Conservation (phyloP, 2,329 filamentous ascomycete species). For the Alternaria viburni region DNA sequence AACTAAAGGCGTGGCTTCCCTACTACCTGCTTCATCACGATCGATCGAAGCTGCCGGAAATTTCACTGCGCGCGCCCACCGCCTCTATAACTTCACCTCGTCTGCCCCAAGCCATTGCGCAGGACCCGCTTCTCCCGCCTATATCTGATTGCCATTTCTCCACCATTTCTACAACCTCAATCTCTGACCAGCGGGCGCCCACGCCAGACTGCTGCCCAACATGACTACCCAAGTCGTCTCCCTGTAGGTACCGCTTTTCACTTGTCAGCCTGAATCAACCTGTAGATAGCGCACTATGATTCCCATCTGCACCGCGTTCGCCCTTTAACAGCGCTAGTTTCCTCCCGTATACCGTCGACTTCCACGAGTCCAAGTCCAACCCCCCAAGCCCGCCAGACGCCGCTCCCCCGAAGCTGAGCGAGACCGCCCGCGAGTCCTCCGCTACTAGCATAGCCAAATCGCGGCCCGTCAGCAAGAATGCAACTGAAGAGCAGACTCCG, state of each 20-base stretch:
- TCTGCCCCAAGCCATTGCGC: neutral
- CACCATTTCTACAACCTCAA: slow-evolving; percentile 11
- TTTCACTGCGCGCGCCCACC: slow-evolving; percentile 11
- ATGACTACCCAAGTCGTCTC: slow-evolving; percentile 68
- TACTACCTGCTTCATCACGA: slow-evolving; percentile 4
- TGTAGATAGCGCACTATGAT: neutral
- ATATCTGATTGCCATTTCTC: neutral
- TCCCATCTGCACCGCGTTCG: neutral
- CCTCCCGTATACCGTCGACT: slow-evolving; percentile 90
- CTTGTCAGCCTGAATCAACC: neutral
- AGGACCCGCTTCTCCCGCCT: neutral
- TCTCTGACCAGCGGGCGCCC: slow-evolving; percentile 5
- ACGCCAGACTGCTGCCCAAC: slow-evolving; percentile 19
- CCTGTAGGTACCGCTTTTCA: slow-evolving; percentile 54
- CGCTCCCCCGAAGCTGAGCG: slow-evolving; percentile 37
- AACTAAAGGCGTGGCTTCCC: slow-evolving; percentile 4
- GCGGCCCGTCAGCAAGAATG: slow-evolving; percentile 16
- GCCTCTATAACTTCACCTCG: slow-evolving; percentile 8
- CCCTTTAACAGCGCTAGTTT: slow-evolving; percentile 65
- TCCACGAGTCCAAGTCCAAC: slow-evolving; percentile 58
- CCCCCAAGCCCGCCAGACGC: slow-evolving; percentile 48
- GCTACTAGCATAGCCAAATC: slow-evolving; percentile 13
- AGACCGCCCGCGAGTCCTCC: slow-evolving; percentile 59
- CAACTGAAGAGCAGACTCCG: slow-evolving; percentile 31
- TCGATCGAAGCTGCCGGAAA: slow-evolving; percentile 19